These are phyloP conservation scores for Citrus cavaleriei DNA, from an alignment of 345 rosid species.

Conservation along the genomic window DNA sequence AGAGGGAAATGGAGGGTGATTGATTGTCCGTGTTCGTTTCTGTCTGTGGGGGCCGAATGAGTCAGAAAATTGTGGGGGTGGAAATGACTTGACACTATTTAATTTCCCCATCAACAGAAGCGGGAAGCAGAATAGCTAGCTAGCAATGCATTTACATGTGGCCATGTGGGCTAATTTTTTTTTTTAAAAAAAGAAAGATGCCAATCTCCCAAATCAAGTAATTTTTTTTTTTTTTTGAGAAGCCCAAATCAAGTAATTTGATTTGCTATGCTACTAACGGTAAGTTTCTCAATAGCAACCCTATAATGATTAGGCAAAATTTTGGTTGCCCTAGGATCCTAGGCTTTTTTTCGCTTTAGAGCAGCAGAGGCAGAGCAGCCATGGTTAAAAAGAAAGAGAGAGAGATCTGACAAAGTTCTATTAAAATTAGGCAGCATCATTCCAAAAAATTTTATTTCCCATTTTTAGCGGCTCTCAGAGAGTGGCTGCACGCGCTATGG, in stretches of 20 bases:
- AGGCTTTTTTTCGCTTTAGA: not conserved
- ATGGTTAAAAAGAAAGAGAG: not conserved
- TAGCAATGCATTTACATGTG: no score
- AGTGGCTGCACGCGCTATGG: not conserved
- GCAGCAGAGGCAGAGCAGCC: not conserved
- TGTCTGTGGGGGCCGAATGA: not conserved
- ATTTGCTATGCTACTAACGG: not conserved
- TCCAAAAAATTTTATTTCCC: no score
- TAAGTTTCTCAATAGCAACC: not conserved
- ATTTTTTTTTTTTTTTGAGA: no score
- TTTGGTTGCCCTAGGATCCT: not conserved
- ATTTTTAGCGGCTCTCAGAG: not conserved
- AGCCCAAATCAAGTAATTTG: not conserved
- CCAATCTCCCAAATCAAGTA: not conserved
- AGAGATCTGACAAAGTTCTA: not conserved
- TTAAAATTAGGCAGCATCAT: no score
- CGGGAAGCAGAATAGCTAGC: no score
- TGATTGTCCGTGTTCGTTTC: not conserved
- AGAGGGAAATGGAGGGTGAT: not conserved
- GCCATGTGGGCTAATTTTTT: no score
- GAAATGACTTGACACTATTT: not conserved
- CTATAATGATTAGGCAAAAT: not conserved
- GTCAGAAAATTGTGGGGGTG: constrained; percentile 4
- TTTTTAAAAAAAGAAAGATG: not conserved
- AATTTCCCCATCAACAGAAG: not conserved